Conservation (phyloP, 768 basidiomycete species). For the Crassisporium funariophilum region DNA sequence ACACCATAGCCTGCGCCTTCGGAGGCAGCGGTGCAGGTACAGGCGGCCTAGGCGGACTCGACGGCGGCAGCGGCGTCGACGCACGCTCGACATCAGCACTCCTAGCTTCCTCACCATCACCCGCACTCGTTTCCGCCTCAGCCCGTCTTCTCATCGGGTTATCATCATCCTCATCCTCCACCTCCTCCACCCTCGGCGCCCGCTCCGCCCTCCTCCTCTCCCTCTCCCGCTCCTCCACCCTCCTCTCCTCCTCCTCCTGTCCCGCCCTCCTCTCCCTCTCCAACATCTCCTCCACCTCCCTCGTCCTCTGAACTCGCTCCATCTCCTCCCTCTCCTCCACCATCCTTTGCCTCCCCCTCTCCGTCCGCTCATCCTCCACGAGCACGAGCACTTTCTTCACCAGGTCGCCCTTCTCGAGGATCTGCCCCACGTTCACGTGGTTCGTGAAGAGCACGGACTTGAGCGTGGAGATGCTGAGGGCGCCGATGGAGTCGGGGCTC, state of each 20-base stretch:
- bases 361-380: constrained; percentile 63
- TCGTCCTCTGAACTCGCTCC: constrained; percentile 40
- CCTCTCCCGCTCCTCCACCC: constrained; percentile 36
- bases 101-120: background rate
- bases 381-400: constrained; percentile 68
- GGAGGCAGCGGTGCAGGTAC: constrained; percentile 37
- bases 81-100: constrained; percentile 2
- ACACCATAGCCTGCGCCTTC: constrained; percentile 38
- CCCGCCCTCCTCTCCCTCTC: constrained; percentile 35
- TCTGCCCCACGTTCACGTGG: constrained; percentile 73
- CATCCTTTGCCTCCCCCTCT: constrained; percentile 49
- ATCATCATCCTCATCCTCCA: constrained; percentile 17
- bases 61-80: background rate
- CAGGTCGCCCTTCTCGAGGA: constrained; percentile 89
- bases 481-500: constrained; percentile 53
- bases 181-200: constrained; percentile 1
- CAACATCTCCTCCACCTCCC: constrained; percentile 41
- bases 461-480: constrained; percentile 68
- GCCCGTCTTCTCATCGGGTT: constrained; percentile 16
- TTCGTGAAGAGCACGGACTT: constrained; percentile 82
- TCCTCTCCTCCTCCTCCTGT: constrained; percentile 40
- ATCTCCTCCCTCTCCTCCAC: constrained; percentile 49
- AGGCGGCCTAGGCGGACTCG: constrained; percentile 21
- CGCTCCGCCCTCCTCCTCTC: constrained; percentile 19
- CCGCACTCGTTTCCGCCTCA: constrained; percentile 4